These are phyloP conservation scores for Entomortierella beljakovae DNA, from an alignment of 192 early-diverging fungal genomes.

Conservation along the genomic window DNA sequence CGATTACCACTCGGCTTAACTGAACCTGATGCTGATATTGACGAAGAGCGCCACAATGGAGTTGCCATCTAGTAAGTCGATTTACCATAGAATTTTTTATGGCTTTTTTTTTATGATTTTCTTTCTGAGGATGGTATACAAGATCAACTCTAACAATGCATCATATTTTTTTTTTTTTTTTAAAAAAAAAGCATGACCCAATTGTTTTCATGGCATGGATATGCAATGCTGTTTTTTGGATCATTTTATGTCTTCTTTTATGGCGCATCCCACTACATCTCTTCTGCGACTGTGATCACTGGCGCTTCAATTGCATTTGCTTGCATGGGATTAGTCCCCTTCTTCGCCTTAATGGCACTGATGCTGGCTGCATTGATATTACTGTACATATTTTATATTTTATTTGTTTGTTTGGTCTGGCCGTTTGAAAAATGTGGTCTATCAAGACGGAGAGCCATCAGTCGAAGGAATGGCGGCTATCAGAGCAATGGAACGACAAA, in stretches of 20 bases:
- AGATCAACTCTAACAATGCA: not conserved
- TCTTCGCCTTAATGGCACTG: slow-evolving; percentile 25
- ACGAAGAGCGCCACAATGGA: slow-evolving; percentile 45
- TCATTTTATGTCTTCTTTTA: slow-evolving; percentile 31
- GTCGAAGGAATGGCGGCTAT: slow-evolving; percentile 50
- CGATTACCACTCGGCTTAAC: slow-evolving; percentile 27
- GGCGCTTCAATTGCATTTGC: slow-evolving; percentile 35
- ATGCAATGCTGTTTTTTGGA: slow-evolving; percentile 39
- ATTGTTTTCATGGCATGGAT: slow-evolving; percentile 51
- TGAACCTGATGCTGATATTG: slow-evolving; percentile 45
- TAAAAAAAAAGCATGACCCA: slow-evolving; percentile 14
- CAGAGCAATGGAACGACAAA: slow-evolving; percentile 31
- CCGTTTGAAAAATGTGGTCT: slow-evolving; percentile 39
- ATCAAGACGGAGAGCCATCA: slow-evolving; percentile 28
- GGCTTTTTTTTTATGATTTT: not conserved
- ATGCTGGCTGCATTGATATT: slow-evolving; percentile 9
- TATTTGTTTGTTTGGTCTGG: slow-evolving; percentile 19
- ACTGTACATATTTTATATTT: slow-evolving; percentile 27
- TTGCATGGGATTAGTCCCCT: slow-evolving; percentile 42
- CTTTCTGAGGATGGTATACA: not conserved
- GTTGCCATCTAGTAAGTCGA: slow-evolving; percentile 44
- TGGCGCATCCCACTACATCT: slow-evolving; percentile 7
- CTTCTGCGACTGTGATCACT: slow-evolving; percentile 16
- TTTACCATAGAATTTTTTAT: not conserved
- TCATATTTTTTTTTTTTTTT: not conserved